phyloP scores from a whole-genome alignment of 2,329 filamentous ascomycete genomes.

The Pestalotiopsis sp. region DNA sequence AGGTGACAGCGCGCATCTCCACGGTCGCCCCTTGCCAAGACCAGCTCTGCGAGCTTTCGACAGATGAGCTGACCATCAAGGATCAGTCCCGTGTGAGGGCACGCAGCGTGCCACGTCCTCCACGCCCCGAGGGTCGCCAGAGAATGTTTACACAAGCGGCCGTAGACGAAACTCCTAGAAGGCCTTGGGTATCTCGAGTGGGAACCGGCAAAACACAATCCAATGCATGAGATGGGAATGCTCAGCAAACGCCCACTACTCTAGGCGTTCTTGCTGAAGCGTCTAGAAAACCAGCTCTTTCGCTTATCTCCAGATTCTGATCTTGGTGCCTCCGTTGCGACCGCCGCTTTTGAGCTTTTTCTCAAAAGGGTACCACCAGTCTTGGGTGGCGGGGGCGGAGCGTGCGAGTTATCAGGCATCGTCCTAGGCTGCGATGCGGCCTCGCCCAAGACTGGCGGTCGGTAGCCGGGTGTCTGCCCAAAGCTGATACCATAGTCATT shows the following conservation, averaged over 20 bases:
- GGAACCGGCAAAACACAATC: constrained; percentile 3
- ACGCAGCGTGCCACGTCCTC: background rate
- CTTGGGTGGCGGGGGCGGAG: constrained; percentile 30
- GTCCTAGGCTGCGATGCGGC: constrained; percentile 18
- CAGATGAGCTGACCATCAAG: background rate
- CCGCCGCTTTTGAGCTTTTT: constrained; percentile 28
- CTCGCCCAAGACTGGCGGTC: constrained; percentile 40
- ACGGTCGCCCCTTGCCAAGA: background rate
- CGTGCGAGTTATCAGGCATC: constrained; percentile 21
- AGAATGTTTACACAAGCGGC: background rate
- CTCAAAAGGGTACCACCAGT: constrained; percentile 27
- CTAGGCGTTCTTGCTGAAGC: constrained; percentile 69
- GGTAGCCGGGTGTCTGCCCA: constrained; percentile 44
- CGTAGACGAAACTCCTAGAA: background rate
- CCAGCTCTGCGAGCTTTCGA: background rate
- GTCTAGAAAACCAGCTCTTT: constrained; percentile 86
- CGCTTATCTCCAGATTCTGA: constrained; percentile 65
- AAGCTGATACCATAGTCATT: constrained; percentile 70
- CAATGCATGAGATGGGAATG: background rate
- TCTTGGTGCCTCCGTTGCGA: constrained; percentile 25
- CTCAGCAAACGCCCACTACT: background rate
- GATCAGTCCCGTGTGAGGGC: background rate
- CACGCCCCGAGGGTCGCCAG: background rate
- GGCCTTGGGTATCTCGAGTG: constrained; percentile 13
- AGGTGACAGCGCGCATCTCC: background rate